Evolutionary conservation across 176 grass and related monocot species (phyloP), one percentile per base, ranked within the genome.

Genomic region (Luzula sylvatica): DNA sequence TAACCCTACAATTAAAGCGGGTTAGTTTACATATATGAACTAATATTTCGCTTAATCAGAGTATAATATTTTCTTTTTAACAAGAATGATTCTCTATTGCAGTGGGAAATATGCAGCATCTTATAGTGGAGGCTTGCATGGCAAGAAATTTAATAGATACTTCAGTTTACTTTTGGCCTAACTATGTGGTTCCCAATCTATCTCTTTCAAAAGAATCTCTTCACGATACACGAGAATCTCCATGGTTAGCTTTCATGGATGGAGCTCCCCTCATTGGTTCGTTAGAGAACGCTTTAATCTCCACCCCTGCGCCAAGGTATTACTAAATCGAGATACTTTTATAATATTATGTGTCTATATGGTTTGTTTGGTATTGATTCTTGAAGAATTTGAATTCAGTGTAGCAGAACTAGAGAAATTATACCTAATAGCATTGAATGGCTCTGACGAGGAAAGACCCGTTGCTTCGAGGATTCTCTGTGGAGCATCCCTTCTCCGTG

Each of bases 81-180:
- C 57, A 61, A 14, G 3, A 75, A 22, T 26, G 8, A 24, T 75
- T 69, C 79, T 58, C 19, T 55, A 19, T 54, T 61, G n/a, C 75
- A 98, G 92, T 59, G 76, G 92, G 85, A 21, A 98, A 79, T 55
- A 98, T 98, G 78, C 68, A 89, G 50, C 85, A 98, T 67, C 84
- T 98, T 69, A 90, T 98, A 74, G 67, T 98, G 52, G 92, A 98
- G 70, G 84, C 92, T 24, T 90, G 92, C 59, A 98, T 98, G 43
- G 83, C 92, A 4, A 98, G 92, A 72, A 86, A 86, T 27, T 73
- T 98, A 72, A 77, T 98, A 0, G 92, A 98, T 62, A 90, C 92
- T 52, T 80, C 85, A 71, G 81, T 65, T 62, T 98, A 90, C 52
- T 72, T 83, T 63, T 98, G 92, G 92, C 85, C 84, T 39, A 74